These are phyloP conservation scores for Datura wrightii DNA, from an alignment of 257 asterid genomes.

Conservation along the genomic window DNA sequence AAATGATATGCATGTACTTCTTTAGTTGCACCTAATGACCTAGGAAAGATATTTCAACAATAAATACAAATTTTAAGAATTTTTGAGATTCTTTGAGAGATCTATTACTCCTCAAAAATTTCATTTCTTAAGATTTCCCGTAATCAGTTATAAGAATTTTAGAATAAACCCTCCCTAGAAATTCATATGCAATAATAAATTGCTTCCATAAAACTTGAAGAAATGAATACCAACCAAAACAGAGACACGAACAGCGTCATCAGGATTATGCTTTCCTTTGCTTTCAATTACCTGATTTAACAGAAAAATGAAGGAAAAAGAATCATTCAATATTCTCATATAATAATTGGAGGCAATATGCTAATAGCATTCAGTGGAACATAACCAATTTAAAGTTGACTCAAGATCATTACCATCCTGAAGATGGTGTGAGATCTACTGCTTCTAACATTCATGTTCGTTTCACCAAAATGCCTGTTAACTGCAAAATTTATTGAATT, in stretches of 20 bases:
- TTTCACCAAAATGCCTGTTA: slow-evolving; percentile 96
- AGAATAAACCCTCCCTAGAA: background rate
- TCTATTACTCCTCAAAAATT: background rate
- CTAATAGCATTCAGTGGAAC: slow-evolving; percentile 28
- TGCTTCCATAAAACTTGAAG: background rate
- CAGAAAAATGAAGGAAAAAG: slow-evolving; percentile 26
- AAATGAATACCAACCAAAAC: slow-evolving; percentile 70
- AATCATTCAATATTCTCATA: slow-evolving; percentile 24
- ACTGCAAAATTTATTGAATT: slow-evolving; percentile 54
- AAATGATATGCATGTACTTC: background rate
- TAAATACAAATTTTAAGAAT: background rate
- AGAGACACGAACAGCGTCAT: slow-evolving; percentile 92
- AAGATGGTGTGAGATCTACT: slow-evolving; percentile 96
- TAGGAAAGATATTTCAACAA: background rate
- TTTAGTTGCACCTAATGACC: slow-evolving; percentile 7
- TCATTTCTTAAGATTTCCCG: background rate
- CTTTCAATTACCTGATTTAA: slow-evolving; percentile 87
- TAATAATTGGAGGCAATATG: slow-evolving; percentile 20
- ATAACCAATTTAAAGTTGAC: slow-evolving; percentile 3
- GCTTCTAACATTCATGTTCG: slow-evolving; percentile 97
- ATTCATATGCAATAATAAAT: background rate
- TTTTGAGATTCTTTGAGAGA: background rate
- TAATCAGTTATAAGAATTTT: background rate
- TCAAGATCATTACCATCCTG: slow-evolving; percentile 73
- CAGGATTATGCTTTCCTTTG: slow-evolving; percentile 75